These are phyloP conservation scores for Euphorbia schlechtendalii DNA, from an alignment of 441 rosid genomes.

Conservation along the genomic window DNA sequence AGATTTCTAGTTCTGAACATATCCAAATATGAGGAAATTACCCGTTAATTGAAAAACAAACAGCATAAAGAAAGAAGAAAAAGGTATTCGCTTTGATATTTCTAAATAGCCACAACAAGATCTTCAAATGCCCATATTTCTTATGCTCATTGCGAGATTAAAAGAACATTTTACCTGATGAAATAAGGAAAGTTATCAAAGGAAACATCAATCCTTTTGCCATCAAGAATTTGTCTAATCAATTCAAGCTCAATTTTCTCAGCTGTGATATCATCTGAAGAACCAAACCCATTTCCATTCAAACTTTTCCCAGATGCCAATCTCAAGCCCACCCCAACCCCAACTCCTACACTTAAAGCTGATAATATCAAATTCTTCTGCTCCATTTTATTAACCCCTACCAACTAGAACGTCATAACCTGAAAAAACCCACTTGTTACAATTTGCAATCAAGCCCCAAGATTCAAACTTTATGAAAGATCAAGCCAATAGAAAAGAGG, in stretches of 20 bases:
- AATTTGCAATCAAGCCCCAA: no score
- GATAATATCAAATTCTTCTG: conserved; percentile 65
- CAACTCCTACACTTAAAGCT: conserved; percentile 83
- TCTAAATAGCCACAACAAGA: conserved; percentile 1
- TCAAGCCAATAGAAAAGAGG: not conserved
- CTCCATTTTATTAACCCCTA: conserved; percentile 48
- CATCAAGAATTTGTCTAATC: conserved; percentile 57
- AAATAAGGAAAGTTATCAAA: conserved; percentile 80
- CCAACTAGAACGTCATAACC: no score
- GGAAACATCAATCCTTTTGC: conserved; percentile 46
- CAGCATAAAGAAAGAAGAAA: not conserved
- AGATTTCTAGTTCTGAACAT: not conserved
- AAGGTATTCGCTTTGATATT: not conserved
- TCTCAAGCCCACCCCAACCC: conserved; percentile 74
- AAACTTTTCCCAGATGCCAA: conserved; percentile 73
- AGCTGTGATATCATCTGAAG: conserved; percentile 36
- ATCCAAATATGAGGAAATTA: not conserved
- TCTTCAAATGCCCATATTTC: conserved; percentile 19
- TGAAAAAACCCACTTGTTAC: no score
- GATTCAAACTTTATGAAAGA: no score
- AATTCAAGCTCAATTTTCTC: conserved; percentile 74
- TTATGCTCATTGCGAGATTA: not conserved
- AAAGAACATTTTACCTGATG: conserved; percentile 38
- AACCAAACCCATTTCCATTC: conserved; percentile 32
- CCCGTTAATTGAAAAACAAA: not conserved